Percentiles rank a stretch among this genome's conserved stretches.
Conservation (phyloP, 768 basidiomycete species). For the Tylopilus intermedius region DNA sequence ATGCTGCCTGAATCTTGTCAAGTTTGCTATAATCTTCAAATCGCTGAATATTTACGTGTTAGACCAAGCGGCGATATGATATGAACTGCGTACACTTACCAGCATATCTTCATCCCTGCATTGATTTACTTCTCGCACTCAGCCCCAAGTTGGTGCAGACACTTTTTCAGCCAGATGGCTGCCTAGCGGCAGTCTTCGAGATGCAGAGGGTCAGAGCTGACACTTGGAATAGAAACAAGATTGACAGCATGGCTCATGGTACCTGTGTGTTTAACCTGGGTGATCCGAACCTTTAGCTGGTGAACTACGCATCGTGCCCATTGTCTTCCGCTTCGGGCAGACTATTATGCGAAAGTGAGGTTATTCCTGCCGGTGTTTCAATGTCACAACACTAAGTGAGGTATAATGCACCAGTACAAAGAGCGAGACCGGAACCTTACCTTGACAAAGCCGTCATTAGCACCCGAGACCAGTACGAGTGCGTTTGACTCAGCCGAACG, state of each 20-base stretch:
- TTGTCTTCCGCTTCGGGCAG: slow-evolving; percentile 15
- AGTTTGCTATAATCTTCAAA: slow-evolving; percentile 27
- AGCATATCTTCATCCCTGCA: slow-evolving; percentile 12
- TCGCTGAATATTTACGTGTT: slow-evolving; percentile 2
- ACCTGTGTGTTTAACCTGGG: slow-evolving; percentile 37
- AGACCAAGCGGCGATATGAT: not conserved
- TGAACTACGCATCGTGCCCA: slow-evolving; percentile 13
- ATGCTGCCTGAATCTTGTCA: slow-evolving; percentile 24
- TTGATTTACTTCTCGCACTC: slow-evolving; percentile 34
- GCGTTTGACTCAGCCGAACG: slow-evolving; percentile 23
- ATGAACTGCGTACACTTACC: slow-evolving; percentile 10
- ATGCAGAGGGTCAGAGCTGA: slow-evolving; percentile 63
- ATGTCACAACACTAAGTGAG: slow-evolving; percentile 52
- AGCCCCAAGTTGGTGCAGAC: slow-evolving; percentile 84
- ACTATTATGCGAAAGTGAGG: not conserved
- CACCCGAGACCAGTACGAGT: slow-evolving; percentile 64
- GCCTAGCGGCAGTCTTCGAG: slow-evolving; percentile 90
- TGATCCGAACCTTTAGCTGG: not conserved
- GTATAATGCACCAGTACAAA: not conserved
- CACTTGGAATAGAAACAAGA: slow-evolving; percentile 86
- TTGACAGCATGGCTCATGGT: slow-evolving; percentile 77
- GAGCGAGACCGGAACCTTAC: slow-evolving; percentile 34
- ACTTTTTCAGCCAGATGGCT: slow-evolving; percentile 88
- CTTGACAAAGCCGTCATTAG: slow-evolving; percentile 82
- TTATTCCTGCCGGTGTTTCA: slow-evolving; percentile 17